Base-by-base conservation (phyloP, 2,329 filamentous ascomycete genomes). In the Alternaria viburni region DNA sequence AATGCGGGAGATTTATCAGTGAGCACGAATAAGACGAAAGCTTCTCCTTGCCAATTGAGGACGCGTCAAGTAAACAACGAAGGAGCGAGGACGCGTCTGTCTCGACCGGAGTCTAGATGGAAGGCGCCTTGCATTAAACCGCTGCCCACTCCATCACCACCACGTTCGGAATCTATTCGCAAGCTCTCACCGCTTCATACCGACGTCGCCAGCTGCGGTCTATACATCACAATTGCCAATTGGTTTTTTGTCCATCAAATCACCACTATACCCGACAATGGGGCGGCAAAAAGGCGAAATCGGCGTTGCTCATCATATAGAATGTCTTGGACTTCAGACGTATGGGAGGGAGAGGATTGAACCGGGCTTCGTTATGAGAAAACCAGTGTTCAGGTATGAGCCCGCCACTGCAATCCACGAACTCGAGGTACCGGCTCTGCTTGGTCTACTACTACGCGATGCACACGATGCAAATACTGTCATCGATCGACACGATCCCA, bases 401-500 rank as follows among this genome's bases (percentile, higher is more conserved):
- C 51, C 62, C 10, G 49, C 68, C 6, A 19, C 57, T 23, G 43
- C 30, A 25, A 51, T 70, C 5, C 64, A 64, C 54, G 65, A 56
- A 44, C 21, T 30, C 6, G 63, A 70, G 21, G 28, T 68, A 23
- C 41, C 57, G 15, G 25, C 47, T 8, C 59, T 70, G 5, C 67
- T 69, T 25, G 59, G 58, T 26, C 55, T 23, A 11, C 51, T 65
- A 8, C n/a, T 62, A 3, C 59, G 58, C 21, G 54, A 71, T 41
- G 50, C 64, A 3, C 59, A 56, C 21, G 57, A 71, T 32, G 46
- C 64, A 28, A 61, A 36, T 11, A 41, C 36, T 2, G 21, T 47
- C 9, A 50, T 69, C 17, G 45, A 66, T 25, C 57, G 61, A 41
- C 7, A 57, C 6, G 65, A 69, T 26, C 59, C 52, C 8, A 43